Percentiles rank a stretch among this genome's conserved stretches.
Evolutionary conservation across 225 moss, liverwort and hornwort genomes (phyloP).

Genomic region (Neckera pumila): DNA sequence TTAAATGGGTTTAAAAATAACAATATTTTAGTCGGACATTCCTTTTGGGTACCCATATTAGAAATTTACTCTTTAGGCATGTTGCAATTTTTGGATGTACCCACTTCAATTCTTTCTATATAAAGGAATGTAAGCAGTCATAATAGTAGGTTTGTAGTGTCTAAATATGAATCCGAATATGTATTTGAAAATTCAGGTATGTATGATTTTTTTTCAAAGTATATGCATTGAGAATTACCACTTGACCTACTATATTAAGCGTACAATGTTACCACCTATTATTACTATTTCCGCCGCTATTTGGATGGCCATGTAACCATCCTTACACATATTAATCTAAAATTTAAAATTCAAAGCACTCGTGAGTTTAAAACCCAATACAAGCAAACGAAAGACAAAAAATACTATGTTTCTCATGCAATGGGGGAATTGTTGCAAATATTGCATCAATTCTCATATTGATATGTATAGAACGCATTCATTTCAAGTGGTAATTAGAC

Average conservation of each 20-base stretch:
- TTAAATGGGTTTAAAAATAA: no score
- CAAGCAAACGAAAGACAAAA: not conserved
- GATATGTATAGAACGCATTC: not conserved
- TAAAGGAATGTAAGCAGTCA: no score
- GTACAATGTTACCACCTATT: accelerated
- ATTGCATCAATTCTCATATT: accelerated
- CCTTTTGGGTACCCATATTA: no score
- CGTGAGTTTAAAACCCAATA: accelerated
- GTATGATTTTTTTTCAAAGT: no score
- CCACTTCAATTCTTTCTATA: not conserved
- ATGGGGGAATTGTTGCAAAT: not conserved
- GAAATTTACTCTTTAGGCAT: no score
- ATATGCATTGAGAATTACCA: accelerated
- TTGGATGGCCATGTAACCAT: not conserved
- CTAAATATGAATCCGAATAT: not conserved
- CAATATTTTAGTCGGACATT: no score
- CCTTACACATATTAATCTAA: not conserved
- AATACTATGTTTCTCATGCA: not conserved
- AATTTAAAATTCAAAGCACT: not conserved
- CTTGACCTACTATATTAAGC: not conserved
- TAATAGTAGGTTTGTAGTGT: no score
- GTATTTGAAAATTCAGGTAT: no score
- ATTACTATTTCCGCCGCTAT: not conserved
- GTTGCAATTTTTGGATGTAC: accelerated
- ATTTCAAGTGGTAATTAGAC: not conserved